Conservation (phyloP, 345 rosid species). For the rapeseed (Brassica napus) region DNA sequence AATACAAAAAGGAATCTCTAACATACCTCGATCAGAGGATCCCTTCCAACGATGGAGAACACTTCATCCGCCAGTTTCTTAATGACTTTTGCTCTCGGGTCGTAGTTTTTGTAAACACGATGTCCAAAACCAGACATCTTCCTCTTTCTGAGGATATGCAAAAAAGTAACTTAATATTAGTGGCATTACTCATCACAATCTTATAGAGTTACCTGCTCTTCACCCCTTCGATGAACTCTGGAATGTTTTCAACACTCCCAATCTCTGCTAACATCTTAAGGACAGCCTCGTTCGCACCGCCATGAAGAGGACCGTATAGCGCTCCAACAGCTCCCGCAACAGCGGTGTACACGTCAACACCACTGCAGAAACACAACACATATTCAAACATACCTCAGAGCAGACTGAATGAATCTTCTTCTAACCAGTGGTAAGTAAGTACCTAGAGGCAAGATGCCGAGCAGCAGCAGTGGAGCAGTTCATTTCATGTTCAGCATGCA, state of each 20-base stretch:
- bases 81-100: background rate
- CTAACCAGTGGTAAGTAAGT: background rate
- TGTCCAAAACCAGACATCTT: conserved; percentile 1
- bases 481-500: background rate
- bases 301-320: background rate
- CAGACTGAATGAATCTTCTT: background rate
- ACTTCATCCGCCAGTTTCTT: background rate
- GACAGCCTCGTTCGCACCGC: background rate
- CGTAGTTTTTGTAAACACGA: background rate
- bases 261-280: background rate
- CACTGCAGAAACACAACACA: background rate
- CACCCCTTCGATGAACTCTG: background rate
- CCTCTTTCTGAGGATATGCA: background rate
- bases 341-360: conserved; percentile 1
- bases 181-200: background rate
- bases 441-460: background rate
- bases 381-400: background rate
- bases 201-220: background rate
- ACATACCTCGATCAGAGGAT: background rate
- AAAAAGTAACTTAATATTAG: background rate
- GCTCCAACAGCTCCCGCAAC: background rate
- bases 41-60: background rate
- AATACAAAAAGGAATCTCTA: background rate
- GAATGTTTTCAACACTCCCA: background rate
- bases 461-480: background rate